Evolutionary conservation across 164 flowering plant genomes (phyloP), one percentile per base, ranked within the genome.

Genomic region (Santalum album): DNA sequence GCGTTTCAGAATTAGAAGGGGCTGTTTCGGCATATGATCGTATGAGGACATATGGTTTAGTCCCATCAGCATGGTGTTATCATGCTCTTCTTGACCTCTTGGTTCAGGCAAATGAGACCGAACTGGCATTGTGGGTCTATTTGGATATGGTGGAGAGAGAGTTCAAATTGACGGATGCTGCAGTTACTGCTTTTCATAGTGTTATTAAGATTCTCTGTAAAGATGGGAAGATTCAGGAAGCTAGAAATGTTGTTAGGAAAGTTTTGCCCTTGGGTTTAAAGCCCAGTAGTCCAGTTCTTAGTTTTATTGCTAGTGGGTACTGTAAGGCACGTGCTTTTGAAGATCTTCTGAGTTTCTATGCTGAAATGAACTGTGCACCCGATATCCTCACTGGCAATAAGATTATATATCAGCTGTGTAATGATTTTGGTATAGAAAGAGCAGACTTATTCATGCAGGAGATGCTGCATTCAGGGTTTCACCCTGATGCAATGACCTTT

Each of bases 261-360:
- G 61, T 65, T 24, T 25, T 54, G 34, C 60, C 56, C 50, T 59
- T 54, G 14, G 89, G 85, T 15, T 66, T 74, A 27, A 45, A 74
- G 54, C 83, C 83, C 44, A 73, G 71, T 65, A 40, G 39, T 20
- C 27, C 23, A 22, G 74, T 79, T 46, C 14, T 83, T 25, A 59
- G 76, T 63, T 68, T 72, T 55, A 79, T 89, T 56, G 75, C 78
- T 36, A 27, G 59, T 57, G 96, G 77, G 15, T 92, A 86, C 60
- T 78, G 84, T 59, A 74, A 71, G 59, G 79, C 82, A 76, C 72
- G 62, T 62, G 94, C 89, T 59, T 89, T 80, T 68, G 78, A 79
- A 12, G 91, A 84, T 70, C 59, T 78, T 12, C 52, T 82, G 53
- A 78, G 71, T 53, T 82, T 92, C 53, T 77, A 78, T 54, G 53